phyloP scores from a whole-genome alignment of 352 stramenopile species.

The Pythium pectinolyticum region DNA sequence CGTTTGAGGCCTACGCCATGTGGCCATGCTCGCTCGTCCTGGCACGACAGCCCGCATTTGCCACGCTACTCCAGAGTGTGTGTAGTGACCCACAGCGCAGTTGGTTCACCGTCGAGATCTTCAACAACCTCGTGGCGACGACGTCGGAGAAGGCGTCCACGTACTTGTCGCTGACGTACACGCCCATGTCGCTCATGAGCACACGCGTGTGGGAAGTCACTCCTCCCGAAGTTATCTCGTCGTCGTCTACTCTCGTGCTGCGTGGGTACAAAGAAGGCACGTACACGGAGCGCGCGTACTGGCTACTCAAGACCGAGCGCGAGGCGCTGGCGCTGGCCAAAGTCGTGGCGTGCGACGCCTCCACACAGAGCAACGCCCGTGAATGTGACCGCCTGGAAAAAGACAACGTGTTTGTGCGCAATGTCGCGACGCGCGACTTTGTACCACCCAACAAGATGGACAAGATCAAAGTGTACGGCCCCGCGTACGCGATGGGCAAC shows the following conservation, averaged over 20 bases:
- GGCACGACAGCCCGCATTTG: constrained; percentile 1
- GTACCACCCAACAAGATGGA: constrained; percentile 13
- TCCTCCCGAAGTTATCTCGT: not conserved
- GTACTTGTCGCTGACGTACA: constrained; percentile 21
- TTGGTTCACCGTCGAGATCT: constrained; percentile 25
- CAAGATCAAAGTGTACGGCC: constrained; percentile 30
- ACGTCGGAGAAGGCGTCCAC: constrained; percentile 27
- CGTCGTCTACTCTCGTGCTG: constrained; percentile 4
- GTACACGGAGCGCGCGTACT: constrained; percentile 19
- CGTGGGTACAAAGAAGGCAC: constrained; percentile 22
- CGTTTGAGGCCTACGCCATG: constrained; percentile 20
- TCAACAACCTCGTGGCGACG: constrained; percentile 29
- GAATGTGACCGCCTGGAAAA: constrained; percentile 25
- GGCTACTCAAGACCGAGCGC: constrained; percentile 21
- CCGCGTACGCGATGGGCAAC: constrained; percentile 24
- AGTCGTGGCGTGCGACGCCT: constrained; percentile 12
- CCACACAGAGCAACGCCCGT: constrained; percentile 27
- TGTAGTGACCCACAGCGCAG: not conserved
- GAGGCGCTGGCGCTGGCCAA: constrained; percentile 13
- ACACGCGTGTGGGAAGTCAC: constrained; percentile 13
- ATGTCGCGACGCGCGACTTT: constrained; percentile 21
- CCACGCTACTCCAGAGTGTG: constrained; percentile 7
- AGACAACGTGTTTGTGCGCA: constrained; percentile 19
- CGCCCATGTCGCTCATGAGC: constrained; percentile 23
- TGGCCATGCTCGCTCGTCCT: constrained; percentile 13